phyloP scores from a whole-genome alignment of 208 protist genomes.

The Crithidia mellificae region DNA sequence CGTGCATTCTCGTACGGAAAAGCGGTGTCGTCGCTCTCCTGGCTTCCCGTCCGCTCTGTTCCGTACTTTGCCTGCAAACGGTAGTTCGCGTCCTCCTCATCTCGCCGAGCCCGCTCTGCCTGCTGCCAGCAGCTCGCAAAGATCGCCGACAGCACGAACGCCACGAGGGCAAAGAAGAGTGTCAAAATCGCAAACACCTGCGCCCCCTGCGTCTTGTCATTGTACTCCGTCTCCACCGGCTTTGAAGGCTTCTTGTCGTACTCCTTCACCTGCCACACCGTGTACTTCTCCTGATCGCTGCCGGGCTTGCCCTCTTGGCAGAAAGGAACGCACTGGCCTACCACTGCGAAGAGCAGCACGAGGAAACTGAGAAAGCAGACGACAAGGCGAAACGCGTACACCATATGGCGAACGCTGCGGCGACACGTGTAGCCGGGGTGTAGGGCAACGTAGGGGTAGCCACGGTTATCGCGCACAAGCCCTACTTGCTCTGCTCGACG shows the following conservation, averaged over 20 bases:
- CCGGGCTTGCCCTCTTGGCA: neutral
- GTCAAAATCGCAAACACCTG: conserved; percentile 6
- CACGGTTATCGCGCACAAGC: conserved; percentile 1
- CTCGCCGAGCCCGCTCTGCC: neutral
- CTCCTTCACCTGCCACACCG: conserved; percentile 14
- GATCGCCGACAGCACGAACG: conserved; percentile 20
- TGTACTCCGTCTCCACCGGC: neutral
- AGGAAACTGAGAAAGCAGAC: conserved; percentile 6
- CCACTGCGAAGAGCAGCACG: neutral
- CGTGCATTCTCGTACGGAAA: conserved; percentile 11
- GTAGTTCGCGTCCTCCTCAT: conserved; percentile 6
- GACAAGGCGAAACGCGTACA: conserved; percentile 8
- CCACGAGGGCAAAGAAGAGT: conserved; percentile 2
- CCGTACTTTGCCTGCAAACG: conserved; percentile 2
- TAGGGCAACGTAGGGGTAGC: conserved; percentile 1
- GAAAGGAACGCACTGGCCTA: conserved; percentile 14
- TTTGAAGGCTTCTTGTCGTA: neutral
- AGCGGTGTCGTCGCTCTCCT: conserved; percentile 2
- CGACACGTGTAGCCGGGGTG: conserved; percentile 13
- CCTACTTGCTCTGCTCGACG: conserved; percentile 4
- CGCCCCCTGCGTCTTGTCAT: neutral
- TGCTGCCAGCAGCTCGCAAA: conserved; percentile 6
- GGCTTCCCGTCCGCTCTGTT: neutral
- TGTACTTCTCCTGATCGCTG: neutral
- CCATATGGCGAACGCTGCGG: neutral